Evolutionary conservation across 768 basidiomycete species (phyloP).

Genomic region (Leucocoprinus birnbaumii): DNA sequence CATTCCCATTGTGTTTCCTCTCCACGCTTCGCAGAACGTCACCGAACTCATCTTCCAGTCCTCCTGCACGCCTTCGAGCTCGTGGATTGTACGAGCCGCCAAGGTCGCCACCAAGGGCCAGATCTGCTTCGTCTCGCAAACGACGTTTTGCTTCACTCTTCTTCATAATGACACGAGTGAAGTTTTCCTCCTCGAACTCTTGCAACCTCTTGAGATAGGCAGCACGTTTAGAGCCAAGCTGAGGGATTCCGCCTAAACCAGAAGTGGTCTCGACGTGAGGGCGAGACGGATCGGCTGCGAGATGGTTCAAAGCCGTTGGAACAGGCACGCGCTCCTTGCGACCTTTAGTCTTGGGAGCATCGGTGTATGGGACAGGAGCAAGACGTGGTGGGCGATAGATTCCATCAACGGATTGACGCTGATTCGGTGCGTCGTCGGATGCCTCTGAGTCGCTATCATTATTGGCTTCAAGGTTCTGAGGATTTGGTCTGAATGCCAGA

Average conservation of each 20-base stretch:
- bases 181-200: conserved; percentile 94
- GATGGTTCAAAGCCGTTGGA: conserved; percentile 64
- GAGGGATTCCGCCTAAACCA: conserved; percentile 63
- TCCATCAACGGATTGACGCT: conserved; percentile 29
- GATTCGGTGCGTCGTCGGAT: conserved; percentile 12
- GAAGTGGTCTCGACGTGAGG: conserved; percentile 73
- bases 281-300: conserved; percentile 63
- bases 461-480: conserved; percentile 57
- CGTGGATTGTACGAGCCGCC: conserved; percentile 41
- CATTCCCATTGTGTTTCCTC: conserved; percentile 42
- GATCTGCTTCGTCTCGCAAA: conserved; percentile 76
- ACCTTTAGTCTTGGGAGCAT: conserved; percentile 43
- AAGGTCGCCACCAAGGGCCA: conserved; percentile 78
- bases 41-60: conserved; percentile 81
- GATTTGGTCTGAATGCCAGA: conserved; percentile 90
- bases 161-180: conserved; percentile 86
- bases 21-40: conserved; percentile 70
- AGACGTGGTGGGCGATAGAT: conserved; percentile 86
- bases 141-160: conserved; percentile 80
- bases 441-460: conserved; percentile 14
- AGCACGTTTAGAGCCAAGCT: conserved; percentile 63
- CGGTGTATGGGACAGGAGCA: conserved; percentile 83
- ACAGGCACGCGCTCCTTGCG: conserved; percentile 50
- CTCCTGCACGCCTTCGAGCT: conserved; percentile 60
- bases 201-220: conserved; percentile 76